Evolutionary conservation across 2,329 filamentous ascomycete genomes (phyloP).

Genomic region (Penicillium sp.): DNA sequence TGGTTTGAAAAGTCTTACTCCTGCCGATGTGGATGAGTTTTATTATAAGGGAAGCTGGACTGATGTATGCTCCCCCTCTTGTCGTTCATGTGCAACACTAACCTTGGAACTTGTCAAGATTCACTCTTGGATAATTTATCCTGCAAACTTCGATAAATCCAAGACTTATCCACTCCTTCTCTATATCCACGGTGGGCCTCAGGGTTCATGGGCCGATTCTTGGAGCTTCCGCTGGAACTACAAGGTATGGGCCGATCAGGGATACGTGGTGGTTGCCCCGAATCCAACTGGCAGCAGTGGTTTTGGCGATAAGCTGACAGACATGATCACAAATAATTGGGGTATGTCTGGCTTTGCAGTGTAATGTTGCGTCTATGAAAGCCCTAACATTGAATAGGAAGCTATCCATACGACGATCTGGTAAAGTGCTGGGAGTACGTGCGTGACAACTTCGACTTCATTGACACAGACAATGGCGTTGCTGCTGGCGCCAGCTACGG

Average conservation of each 20-base stretch:
- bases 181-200: slow-evolving; percentile 77
- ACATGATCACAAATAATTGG: slow-evolving; percentile 76
- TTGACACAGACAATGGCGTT: slow-evolving; percentile 38
- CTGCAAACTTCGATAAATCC: slow-evolving; percentile 56
- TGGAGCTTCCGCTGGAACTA: slow-evolving; percentile 86
- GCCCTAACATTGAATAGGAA: slow-evolving; percentile 17
- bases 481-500: slow-evolving; percentile 42
- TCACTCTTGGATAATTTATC: slow-evolving; percentile 40
- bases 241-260: slow-evolving; percentile 79
- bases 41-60: slow-evolving; percentile 36
- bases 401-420: slow-evolving; percentile 70
- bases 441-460: slow-evolving; percentile 32
- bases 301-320: slow-evolving; percentile 70
- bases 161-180: slow-evolving; percentile 76
- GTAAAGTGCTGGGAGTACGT: slow-evolving; percentile 73
- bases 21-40: slow-evolving; percentile 36
- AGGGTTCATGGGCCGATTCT: slow-evolving; percentile 67
- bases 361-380: not conserved
- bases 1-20: slow-evolving; percentile 34
- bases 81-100: not conserved
- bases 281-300: slow-evolving; percentile 81
- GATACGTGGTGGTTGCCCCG: slow-evolving; percentile 74
- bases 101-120: slow-evolving; percentile 31
- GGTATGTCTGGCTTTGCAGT: slow-evolving; percentile 42
- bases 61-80: slow-evolving; percentile 21